Evolutionary conservation across 257 asterid species (phyloP), one percentile per base, ranked within the genome.

Genomic region (Plectranthus barbatus): DNA sequence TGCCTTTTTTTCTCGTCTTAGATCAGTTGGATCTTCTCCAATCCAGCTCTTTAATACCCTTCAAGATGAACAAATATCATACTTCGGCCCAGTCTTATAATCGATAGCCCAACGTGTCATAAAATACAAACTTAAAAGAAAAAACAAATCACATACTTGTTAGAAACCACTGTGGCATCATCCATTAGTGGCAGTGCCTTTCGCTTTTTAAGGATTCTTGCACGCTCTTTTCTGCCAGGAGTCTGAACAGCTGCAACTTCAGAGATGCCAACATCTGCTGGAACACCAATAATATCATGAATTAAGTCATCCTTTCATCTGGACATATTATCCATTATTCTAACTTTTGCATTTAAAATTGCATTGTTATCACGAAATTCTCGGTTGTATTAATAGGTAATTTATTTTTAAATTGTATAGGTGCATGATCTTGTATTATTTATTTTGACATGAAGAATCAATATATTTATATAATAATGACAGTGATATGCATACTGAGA

Each of bases 151-250:
- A 60, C 83, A 6, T 83, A 92, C 98, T 56, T 51, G 40, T 83
- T 80, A 49, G 88, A 45, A 55, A 92, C 20, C 53, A 78, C 73
- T 13, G 73, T 39, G 63, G 74, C 57, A 7, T 39, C 71, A 74
- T 86, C 99, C 50, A 70, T 44, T 59, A 75, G 31, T 26, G 31
- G 31, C 61, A 75, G 17, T 66, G 78, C 58, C 74, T 78, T 89
- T 50, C 83, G 80, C 82, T 85, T 89, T 83, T 73, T 83, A 52
- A 53, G 64, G 74, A 77, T 71, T 53, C 69, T 81, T 5, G 67
- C 57, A 29, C 64, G 72, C 76, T 92, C 96, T 71, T 65, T 84
- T 56, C 75, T 51, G 52, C 91, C 94, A 14, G 99, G 97, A 51
- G 97, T 89, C 49, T 31, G 85, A 62, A 92, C 70, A 67, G 74